Evolutionary conservation across 2,329 filamentous ascomycete species (phyloP), one percentile per base, ranked within the genome.

Genomic region (Phaeomoniella chlamydospora): DNA sequence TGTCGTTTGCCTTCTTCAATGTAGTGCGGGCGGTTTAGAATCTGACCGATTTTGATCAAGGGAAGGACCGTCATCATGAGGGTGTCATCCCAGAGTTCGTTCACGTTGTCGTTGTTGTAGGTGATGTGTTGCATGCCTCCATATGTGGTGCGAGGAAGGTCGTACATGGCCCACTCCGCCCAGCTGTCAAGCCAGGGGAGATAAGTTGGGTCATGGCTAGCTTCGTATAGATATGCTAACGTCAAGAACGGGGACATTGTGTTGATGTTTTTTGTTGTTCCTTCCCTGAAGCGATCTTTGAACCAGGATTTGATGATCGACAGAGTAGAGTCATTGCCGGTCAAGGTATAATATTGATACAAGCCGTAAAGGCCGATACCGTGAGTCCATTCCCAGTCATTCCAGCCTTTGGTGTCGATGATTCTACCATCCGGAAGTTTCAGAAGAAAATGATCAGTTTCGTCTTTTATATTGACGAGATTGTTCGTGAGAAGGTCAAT

Each of bases 11-110:
- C 81, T 56, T 88, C 82, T 30, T 74, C 77, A 16, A 87, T 64
- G 51, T 88, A 88, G 44, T 80, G 70, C 0, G 78, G 77, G 2
- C 80, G 64, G 41, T 71, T 64, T 2, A 88, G 67, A 3, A 85
- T 62, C 38, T 76, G 67, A 1, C 82, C 82, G 41, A 86, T 86
- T 61, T 87, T 87, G 13, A 80, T 80, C 13, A 87, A 64, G 2
- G 82, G 82, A 56, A 87, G 61, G 4, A 85, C 81, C 1, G 80
- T 86, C 82, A 88, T 88, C 81, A 88, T 87, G 31, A 88, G 65
- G 4, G 82, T 88, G 52, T 88, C 82, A 45, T 86, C 82, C 82
- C 82, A 88, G 15, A 87, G 65, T 59, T 87, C 78, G 52, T 83
- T 69, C 42, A 75, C 66, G 55, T 88, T 85, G 43, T 71, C 67